Evolutionary conservation across 768 basidiomycete species (phyloP).

Genomic region (Rhizopogon vesiculosus): DNA sequence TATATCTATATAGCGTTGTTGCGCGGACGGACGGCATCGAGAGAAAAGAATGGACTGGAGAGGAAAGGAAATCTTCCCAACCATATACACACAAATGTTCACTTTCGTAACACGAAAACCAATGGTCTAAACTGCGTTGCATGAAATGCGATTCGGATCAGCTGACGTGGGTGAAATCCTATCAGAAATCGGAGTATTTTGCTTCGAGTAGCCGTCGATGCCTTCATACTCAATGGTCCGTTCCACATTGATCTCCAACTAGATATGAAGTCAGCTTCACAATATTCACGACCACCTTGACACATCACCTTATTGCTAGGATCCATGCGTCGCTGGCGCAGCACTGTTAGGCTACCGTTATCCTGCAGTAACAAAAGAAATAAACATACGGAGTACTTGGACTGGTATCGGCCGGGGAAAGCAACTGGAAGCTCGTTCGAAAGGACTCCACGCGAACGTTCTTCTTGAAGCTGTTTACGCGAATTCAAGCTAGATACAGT

Average conservation of each 20-base stretch:
- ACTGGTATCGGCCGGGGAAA: constrained; percentile 16
- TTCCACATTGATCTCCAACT: constrained; percentile 25
- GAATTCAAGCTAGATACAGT: constrained; percentile 28
- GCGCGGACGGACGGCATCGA: not conserved
- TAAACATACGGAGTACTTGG: not conserved
- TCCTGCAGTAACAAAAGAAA: too few species aligned
- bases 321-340: not conserved
- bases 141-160: not conserved
- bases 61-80: not conserved
- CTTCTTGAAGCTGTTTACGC: constrained; percentile 27
- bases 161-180: not conserved
- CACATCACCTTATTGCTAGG: not conserved
- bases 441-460: constrained; percentile 19
- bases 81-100: not conserved
- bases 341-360: not conserved
- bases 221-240: constrained; percentile 22
- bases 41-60: not conserved
- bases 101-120: not conserved
- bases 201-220: not conserved
- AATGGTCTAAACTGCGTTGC: not conserved
- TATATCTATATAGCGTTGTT: not conserved
- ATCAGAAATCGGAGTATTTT: not conserved
- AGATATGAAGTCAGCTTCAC: not conserved
- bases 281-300: not conserved
- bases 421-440: constrained; percentile 23